Base-by-base conservation (phyloP, 2,329 filamentous ascomycete genomes). In the Ophiostoma novo-ulmi region DNA sequence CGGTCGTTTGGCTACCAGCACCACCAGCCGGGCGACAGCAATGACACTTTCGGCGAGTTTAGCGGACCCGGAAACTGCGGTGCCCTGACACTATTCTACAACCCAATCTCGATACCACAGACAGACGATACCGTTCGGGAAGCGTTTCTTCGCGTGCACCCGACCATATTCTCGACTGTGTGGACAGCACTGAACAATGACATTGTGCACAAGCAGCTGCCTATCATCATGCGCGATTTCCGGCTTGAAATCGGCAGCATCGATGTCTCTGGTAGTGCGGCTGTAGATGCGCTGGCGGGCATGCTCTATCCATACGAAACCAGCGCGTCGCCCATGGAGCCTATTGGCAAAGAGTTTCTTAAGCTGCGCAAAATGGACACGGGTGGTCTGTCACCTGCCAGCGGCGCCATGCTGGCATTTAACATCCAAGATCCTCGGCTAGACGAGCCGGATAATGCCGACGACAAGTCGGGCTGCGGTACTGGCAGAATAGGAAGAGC, bases 341-440 rank as follows among this genome's bases (percentile, higher is more conserved):
- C 82, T 39, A 72, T 75, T 0, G 85, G 87, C 72, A 82, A 79
- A 1, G 77, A 79, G 52, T 79, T 83, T 2, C 89, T 89, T 73
- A 77, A 78, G 68, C 82, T 82, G 10, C 79, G 91, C 2, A 77
- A 78, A 17, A 84, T 86, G 2, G 81, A 93, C 11, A 89, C 87
- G 6, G 92, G 92, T 75, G 85, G 91, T 1, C 85, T 89, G 0
- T 84, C 88, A 2, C 81, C 97, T 1, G 92, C 94, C 4, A 78
- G 82, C 22, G 89, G 91, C 69, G 85, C 90, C 1, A 78, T 95
- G 3, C 81, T 98, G 3, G 84, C 86, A 0, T 95, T 98, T 77
- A 84, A 88, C 2, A 82, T 91, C 3, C 84, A 88, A 69, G 95
- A 99, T 77, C 93, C 94, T 39, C 89, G 94, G 10, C 84, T 98